Evolutionary conservation across 2,329 filamentous ascomycete species (phyloP).

Genomic region (Colletotrichum chlorophyti): DNA sequence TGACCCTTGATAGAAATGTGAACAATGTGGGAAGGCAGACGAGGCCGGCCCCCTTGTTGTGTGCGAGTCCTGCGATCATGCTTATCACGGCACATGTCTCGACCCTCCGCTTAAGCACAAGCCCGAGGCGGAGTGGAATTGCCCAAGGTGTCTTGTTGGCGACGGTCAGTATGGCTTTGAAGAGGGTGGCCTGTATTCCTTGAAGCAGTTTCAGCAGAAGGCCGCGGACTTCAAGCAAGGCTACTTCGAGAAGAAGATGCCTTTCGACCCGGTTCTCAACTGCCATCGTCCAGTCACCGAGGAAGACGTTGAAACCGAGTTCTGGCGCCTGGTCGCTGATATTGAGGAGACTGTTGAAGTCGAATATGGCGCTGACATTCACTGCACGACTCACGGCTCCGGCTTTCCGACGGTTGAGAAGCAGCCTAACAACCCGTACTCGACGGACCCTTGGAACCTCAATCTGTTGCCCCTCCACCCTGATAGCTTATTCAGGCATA

Average conservation of each 20-base stretch:
- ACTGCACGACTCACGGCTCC: slow-evolving; percentile 96
- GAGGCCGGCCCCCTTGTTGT: slow-evolving; percentile 74
- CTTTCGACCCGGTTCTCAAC: slow-evolving; percentile 83
- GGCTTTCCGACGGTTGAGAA: slow-evolving; percentile 95
- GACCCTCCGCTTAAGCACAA: slow-evolving; percentile 82
- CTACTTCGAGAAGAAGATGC: slow-evolving; percentile 92
- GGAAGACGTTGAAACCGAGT: slow-evolving; percentile 94
- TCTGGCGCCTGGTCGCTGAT: slow-evolving; percentile 94
- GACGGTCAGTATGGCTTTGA: slow-evolving; percentile 98
- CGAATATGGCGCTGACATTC: slow-evolving; percentile 97
- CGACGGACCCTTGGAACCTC: slow-evolving; percentile 93
- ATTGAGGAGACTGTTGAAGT: slow-evolving; percentile 96
- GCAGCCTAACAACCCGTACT: slow-evolving; percentile 85
- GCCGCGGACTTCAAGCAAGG: slow-evolving; percentile 93
- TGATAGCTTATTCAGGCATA: slow-evolving; percentile 93
- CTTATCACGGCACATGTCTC: slow-evolving; percentile 85
- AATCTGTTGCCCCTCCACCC: slow-evolving; percentile 90
- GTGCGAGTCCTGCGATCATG: slow-evolving; percentile 91
- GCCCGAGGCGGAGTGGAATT: slow-evolving; percentile 93
- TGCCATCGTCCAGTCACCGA: slow-evolving; percentile 84
- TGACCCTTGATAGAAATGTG: slow-evolving; percentile 69
- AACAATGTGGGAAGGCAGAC: slow-evolving; percentile 83
- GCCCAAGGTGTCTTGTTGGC: slow-evolving; percentile 90
- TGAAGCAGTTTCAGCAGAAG: slow-evolving; percentile 95
- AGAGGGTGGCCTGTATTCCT: slow-evolving; percentile 92